These are phyloP conservation scores for Saccharomycopsis selenospora DNA, from an alignment of 805 yeast genomes.

Conservation along the genomic window DNA sequence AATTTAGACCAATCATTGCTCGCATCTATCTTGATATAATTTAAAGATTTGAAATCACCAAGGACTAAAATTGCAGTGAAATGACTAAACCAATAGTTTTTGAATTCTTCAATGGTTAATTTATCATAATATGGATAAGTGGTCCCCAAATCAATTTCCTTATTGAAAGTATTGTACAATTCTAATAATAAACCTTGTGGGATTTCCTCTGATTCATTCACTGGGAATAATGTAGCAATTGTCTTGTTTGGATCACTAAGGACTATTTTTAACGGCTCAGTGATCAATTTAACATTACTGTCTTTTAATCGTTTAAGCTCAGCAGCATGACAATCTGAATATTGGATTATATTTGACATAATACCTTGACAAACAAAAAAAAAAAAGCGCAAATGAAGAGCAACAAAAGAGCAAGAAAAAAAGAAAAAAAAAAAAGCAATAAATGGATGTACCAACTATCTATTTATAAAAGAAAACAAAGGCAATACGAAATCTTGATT, in stretches of 20 bases:
- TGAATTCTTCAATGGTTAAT: constrained; percentile 42
- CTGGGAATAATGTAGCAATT: constrained; percentile 55
- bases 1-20: constrained; percentile 37
- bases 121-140: constrained; percentile 60
- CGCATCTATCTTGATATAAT: constrained; percentile 21
- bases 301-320: background rate
- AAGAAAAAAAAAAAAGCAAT: background rate
- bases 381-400: background rate
- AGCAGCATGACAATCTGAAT: constrained; percentile 7
- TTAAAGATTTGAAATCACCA: constrained; percentile 28
- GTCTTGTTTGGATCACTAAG: constrained; percentile 36
- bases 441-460: too few relatives aligned
- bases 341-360: background rate
- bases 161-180: constrained; percentile 48
- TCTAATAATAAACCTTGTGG: constrained; percentile 44
- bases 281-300: constrained; percentile 23
- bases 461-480: too few relatives aligned
- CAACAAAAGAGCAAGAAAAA: too few relatives aligned
- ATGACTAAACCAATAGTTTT: constrained; percentile 57
- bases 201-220: constrained; percentile 39
- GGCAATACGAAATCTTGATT: too few relatives aligned
- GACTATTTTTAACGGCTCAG: constrained; percentile 33
- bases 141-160: constrained; percentile 60
- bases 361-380: background rate
- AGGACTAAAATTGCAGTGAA: constrained; percentile 58